Evolutionary conservation across 2,329 filamentous ascomycete genomes (phyloP).

Genomic region (Alternaria sp.): DNA sequence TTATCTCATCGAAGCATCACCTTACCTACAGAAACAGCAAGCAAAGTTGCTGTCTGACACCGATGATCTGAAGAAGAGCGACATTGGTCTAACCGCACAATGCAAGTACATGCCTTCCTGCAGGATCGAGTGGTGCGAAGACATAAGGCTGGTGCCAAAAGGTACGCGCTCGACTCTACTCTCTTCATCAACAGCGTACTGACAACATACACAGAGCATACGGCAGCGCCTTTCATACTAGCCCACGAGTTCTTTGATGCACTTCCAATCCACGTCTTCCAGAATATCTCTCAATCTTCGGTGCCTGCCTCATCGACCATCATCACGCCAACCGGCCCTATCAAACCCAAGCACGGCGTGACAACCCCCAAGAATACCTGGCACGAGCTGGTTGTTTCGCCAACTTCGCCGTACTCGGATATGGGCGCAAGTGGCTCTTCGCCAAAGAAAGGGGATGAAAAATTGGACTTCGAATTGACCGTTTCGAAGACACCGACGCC

Average conservation of each 20-base stretch:
- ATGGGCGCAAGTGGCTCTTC: conserved; percentile 30
- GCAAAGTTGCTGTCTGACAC: conserved; percentile 81
- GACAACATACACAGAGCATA: conserved; percentile 57
- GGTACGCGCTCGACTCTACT: conserved; percentile 54
- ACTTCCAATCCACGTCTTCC: conserved; percentile 93
- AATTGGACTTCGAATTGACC: conserved; percentile 86
- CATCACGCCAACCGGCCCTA: conserved; percentile 58
- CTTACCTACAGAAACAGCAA: conserved; percentile 76
- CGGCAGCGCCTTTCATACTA: conserved; percentile 86
- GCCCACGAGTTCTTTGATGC: conserved; percentile 99
- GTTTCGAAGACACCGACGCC: conserved; percentile 77
- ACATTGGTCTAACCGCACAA: conserved; percentile 74
- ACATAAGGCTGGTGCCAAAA: conserved; percentile 80
- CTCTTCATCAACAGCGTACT: conserved; percentile 6
- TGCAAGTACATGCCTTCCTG: conserved; percentile 77
- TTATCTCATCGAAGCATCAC: conserved; percentile 94
- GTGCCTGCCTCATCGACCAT: conserved; percentile 49
- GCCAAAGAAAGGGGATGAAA: conserved; percentile 24
- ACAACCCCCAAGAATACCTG: conserved; percentile 47
- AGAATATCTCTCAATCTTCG: conserved; percentile 66
- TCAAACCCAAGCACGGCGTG: conserved; percentile 49
- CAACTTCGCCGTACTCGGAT: conserved; percentile 52
- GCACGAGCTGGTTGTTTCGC: conserved; percentile 54
- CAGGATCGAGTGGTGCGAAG: conserved; percentile 85
- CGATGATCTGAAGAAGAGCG: conserved; percentile 70